Base-by-base conservation (phyloP, 768 basidiomycete genomes). In the Phanerochaete carnosa region DNA sequence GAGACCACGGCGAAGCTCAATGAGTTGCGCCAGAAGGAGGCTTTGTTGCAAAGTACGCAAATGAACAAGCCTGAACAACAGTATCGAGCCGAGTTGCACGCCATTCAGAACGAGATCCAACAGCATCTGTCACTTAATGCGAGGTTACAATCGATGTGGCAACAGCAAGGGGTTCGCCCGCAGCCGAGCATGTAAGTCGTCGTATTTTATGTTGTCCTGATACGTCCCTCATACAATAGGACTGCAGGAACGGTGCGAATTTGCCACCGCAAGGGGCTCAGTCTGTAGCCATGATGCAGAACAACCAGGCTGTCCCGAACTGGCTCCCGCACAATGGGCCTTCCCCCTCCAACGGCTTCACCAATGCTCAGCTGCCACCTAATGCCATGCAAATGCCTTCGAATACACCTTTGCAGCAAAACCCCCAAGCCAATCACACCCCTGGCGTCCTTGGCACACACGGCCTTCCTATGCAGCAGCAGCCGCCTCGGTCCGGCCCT, bases 321-420 rank as follows among this genome's bases (percentile, higher is more conserved):
- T 60, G 58, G 58, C 49, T 39, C 11, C 62, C 53, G n/a, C 62
- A 60, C 23, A 28, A 13, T 22, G 62, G 57, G 16, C 46, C 56
- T 3, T 62, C 58, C 25, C 57, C 58, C 26, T 16, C 55, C 32
- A 60, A 60, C 55, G 22, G 29, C 60, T 43, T 57, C 47, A 8
- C 22, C 19, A 32, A 35, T 26, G 32, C 5, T 13, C 57, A 52
- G 35, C 23, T 46, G 23, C 56, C 9, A 7, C 25, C 30, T 25
- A 16, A 32, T 26, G 52, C 52, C 19, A 25, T 52, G 33, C 43
- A 12, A 3, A 29, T 58, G 26, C 39, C 47, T 26, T 29, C 45
- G n/a, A 56, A 33, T 29, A 50, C 59, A 12, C 54, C 58, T 26
- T 35, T 43, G 22, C 58, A 59, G 59, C 62, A 59, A 59, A 50